Evolutionary conservation across 176 grass and related monocot species (phyloP).

Genomic region (bread wheat (Triticum aestivum)): DNA sequence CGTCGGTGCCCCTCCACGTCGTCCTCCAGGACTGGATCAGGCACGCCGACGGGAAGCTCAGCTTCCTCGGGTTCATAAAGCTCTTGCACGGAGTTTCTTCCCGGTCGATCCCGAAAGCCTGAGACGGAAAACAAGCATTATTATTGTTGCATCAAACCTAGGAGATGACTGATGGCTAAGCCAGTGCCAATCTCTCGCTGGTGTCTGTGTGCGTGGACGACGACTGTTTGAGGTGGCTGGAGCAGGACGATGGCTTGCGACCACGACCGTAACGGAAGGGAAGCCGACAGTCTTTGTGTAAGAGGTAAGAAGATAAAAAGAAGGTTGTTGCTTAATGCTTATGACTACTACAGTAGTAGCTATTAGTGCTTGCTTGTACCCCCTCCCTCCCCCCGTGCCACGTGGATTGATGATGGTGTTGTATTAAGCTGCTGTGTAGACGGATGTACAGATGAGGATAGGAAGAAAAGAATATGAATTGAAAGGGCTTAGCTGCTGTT

Average conservation of each 20-base stretch:
- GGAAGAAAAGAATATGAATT: conserved; percentile 47
- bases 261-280: background rate
- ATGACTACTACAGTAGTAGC: conserved; percentile 1
- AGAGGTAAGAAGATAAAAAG: conserved; percentile 9
- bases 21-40: conserved; percentile 99
- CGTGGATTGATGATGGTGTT: conserved; percentile 34
- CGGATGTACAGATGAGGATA: conserved; percentile 69
- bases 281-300: conserved; percentile 12
- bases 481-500: conserved; percentile 15
- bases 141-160: conserved; percentile 31
- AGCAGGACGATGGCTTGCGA: conserved; percentile 11
- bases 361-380: conserved; percentile 21
- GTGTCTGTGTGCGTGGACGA: conserved; percentile 5
- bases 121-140: background rate
- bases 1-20: conserved; percentile 88
- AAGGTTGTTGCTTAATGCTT: conserved; percentile 4
- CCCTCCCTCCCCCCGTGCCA: conserved; percentile 1
- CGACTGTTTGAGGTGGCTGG: conserved; percentile 17
- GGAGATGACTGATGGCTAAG: conserved; percentile 39
- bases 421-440: conserved; percentile 61
- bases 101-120: conserved; percentile 70
- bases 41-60: conserved; percentile 89
- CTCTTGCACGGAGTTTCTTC: conserved; percentile 90
- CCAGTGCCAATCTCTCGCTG: conserved; percentile 27
- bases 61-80: conserved; percentile 98